Evolutionary conservation across 2,329 filamentous ascomycete species (phyloP).

Genomic region (Penicillium corylophilum): DNA sequence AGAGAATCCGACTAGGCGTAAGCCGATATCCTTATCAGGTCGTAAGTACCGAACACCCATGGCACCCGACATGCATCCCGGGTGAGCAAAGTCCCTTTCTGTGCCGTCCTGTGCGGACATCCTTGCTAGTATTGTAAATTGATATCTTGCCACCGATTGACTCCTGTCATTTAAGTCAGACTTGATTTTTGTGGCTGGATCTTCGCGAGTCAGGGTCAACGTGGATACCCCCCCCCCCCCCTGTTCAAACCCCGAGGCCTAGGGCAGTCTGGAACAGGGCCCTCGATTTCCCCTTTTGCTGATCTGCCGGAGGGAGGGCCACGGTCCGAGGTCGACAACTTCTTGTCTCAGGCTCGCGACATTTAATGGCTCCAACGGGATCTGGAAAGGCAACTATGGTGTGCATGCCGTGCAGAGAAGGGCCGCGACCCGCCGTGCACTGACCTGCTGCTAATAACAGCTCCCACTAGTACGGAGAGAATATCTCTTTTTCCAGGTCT

Average conservation of each 20-base stretch:
- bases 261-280: constrained; percentile 3
- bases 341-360: constrained; percentile 8
- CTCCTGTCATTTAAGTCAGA: background rate
- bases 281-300: constrained; percentile 14
- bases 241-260: constrained; percentile 1
- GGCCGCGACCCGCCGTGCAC: constrained; percentile 10
- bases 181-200: background rate
- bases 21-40: constrained; percentile 14
- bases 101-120: constrained; percentile 3
- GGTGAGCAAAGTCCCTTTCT: constrained; percentile 1
- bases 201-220: constrained; percentile 1
- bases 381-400: constrained; percentile 22
- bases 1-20: constrained; percentile 11
- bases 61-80: background rate
- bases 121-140: constrained; percentile 2
- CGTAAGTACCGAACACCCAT: background rate
- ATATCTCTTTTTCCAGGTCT: background rate
- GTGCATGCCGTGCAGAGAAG: constrained; percentile 19
- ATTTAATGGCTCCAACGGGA: constrained; percentile 18
- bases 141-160: constrained; percentile 1
- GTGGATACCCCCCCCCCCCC: background rate
- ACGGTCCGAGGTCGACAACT: constrained; percentile 1
- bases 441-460: background rate
- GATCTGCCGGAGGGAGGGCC: constrained; percentile 11
- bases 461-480: constrained; percentile 8